Percentiles rank a stretch among this genome's conserved stretches.
Conservation (phyloP, 2,329 filamentous ascomycete genomes). For the Hypocreales sp. region DNA sequence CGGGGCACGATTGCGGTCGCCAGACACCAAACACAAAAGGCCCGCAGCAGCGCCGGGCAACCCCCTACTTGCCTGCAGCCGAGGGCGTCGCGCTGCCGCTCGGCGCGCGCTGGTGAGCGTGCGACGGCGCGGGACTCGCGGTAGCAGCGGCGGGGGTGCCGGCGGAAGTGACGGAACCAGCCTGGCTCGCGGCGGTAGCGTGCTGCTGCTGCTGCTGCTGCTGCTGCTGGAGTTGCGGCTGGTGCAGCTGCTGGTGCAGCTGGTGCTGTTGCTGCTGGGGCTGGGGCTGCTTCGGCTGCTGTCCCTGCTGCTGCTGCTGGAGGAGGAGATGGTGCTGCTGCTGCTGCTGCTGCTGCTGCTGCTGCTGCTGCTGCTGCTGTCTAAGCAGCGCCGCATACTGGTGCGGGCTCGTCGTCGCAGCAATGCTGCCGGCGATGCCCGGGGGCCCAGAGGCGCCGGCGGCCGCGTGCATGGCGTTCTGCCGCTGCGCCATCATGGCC, state of each 20-base stretch:
- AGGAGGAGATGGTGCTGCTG: constrained; percentile 4
- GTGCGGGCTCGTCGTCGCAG: constrained; percentile 35
- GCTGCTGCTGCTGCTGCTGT: constrained; percentile 37
- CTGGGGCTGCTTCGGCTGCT: constrained; percentile 5
- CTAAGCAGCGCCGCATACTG: constrained; percentile 44
- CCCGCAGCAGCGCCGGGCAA: too few species aligned
- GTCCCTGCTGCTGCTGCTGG: constrained; percentile 4
- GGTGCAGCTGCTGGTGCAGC: constrained; percentile 6
- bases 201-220: constrained; percentile 6
- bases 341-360: constrained; percentile 13
- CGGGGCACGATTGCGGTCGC: too few species aligned
- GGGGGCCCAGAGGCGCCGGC: constrained; percentile 32
- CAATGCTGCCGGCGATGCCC: constrained; percentile 31
- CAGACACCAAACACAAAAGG: too few species aligned
- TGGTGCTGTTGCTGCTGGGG: constrained; percentile 5
- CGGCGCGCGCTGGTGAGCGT: constrained; percentile 19
- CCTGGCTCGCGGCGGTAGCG: constrained; percentile 1
- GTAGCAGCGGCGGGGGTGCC: constrained; percentile 3
- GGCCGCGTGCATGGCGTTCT: constrained; percentile 39
- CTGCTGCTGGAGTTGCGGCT: constrained; percentile 6
- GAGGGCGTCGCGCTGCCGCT: constrained; percentile 25
- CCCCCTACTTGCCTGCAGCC: constrained; percentile 9
- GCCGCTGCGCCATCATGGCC: constrained; percentile 30
- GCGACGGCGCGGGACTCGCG: constrained; percentile 7
- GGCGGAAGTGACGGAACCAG: background rate